A percentile compares a stretch with the other conserved stretches of the same genome.
These are phyloP conservation scores for Chlorella sorokiniana DNA, from an alignment of 139 green algal genomes.

Conservation along the genomic window DNA sequence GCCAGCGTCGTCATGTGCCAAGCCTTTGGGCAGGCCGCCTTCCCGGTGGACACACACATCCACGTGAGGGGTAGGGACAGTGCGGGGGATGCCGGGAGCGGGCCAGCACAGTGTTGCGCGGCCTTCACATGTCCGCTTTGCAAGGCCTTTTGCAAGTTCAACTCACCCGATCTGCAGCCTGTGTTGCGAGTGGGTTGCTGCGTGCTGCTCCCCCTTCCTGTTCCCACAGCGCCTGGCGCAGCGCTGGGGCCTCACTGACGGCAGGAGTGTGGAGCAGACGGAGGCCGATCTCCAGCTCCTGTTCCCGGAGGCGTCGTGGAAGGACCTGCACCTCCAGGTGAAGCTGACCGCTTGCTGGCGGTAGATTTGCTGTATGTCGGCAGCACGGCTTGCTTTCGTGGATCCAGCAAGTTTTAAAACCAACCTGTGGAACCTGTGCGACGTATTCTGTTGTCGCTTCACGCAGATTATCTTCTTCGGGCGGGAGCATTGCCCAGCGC, in stretches of 20 bases:
- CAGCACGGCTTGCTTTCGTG: too few species aligned
- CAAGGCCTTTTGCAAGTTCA: too few species aligned
- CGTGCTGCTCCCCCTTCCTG: background rate
- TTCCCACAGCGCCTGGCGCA: constrained; percentile 48
- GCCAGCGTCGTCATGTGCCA: constrained; percentile 53
- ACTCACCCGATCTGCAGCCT: too few species aligned
- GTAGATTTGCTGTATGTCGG: too few species aligned
- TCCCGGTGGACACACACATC: constrained; percentile 94
- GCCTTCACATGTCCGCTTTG: too few species aligned
- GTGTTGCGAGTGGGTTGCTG: too few species aligned
- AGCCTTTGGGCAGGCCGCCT: constrained; percentile 58
- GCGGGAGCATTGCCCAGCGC: constrained; percentile 79
- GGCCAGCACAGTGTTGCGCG: too few species aligned
- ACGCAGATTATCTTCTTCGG: constrained; percentile 85
- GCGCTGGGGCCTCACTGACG: constrained; percentile 68
- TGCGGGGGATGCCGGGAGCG: background rate
- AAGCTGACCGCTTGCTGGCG: background rate
- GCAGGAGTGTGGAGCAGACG: constrained; percentile 82
- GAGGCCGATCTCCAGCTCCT: constrained; percentile 81
- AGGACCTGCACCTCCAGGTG: constrained; percentile 54
- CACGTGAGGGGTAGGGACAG: constrained; percentile 46
- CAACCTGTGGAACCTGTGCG: background rate
- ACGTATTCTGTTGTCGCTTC: too few species aligned
- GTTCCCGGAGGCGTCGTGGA: constrained; percentile 65
- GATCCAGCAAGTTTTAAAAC: too few species aligned